Percentiles rank a stretch among this genome's conserved stretches.
Evolutionary conservation across 371 early-diverging fungal genomes (phyloP).

Genomic region (Chytridium lagenaria): DNA sequence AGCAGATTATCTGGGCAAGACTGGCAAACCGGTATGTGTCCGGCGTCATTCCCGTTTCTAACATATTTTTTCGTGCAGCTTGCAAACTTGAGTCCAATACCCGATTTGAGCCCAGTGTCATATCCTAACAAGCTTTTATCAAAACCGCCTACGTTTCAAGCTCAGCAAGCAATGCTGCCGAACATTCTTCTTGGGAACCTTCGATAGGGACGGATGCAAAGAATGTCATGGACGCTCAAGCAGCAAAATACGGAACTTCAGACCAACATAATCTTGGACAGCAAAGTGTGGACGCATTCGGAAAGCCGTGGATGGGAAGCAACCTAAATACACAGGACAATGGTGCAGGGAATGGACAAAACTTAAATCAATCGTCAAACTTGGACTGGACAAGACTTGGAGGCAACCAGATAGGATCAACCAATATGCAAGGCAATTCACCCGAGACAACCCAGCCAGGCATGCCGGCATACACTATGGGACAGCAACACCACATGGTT

Average conservation of each 20-base stretch:
- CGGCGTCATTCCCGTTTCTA: too few species aligned
- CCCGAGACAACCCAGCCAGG: not conserved
- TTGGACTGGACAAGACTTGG: not conserved
- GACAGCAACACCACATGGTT: not conserved
- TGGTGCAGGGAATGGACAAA: not conserved
- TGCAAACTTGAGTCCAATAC: slow-evolving; percentile 2
- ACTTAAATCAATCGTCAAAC: not conserved
- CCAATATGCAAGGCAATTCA: not conserved
- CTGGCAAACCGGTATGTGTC: slow-evolving; percentile 19
- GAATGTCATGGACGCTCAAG: too few species aligned
- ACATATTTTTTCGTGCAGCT: too few species aligned
- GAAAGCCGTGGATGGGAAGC: not conserved
- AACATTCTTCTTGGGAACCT: not conserved
- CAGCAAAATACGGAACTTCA: too few species aligned
- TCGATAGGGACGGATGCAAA: too few species aligned
- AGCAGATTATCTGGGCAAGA: slow-evolving; percentile 52
- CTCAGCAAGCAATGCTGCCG: not conserved
- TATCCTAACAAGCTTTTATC: slow-evolving; percentile 21
- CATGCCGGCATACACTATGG: not conserved
- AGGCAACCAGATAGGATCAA: not conserved
- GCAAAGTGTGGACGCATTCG: not conserved
- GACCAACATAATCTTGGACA: too few species aligned
- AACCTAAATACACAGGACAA: not conserved
- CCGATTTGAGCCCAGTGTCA: slow-evolving; percentile 22
- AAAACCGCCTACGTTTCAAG: not conserved